phyloP scores from a whole-genome alignment of 495 filamentous ascomycete genomes.

The Daldinia grandis region DNA sequence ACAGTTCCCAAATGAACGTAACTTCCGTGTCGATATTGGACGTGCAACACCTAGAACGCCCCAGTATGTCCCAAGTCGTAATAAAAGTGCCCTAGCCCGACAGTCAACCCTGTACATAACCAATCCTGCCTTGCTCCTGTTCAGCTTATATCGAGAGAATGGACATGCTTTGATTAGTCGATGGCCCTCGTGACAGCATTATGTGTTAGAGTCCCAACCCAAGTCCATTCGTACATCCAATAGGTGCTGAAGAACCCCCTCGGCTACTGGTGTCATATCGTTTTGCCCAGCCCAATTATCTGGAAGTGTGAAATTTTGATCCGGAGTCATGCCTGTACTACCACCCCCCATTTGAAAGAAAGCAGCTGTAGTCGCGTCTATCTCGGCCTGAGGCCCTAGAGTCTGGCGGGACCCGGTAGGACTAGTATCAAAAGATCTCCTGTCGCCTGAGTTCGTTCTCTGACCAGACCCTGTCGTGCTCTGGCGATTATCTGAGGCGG shows the following conservation, averaged over 20 bases:
- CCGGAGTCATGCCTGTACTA: conserved; percentile 47
- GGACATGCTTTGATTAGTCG: not conserved
- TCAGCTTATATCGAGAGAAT: not conserved
- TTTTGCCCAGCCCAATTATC: conserved; percentile 50
- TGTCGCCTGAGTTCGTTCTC: conserved; percentile 43
- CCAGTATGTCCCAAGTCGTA: conserved; percentile 3
- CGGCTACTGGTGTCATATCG: conserved; percentile 59
- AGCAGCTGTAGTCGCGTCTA: conserved; percentile 41
- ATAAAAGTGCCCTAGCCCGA: not conserved
- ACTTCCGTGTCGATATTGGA: conserved; percentile 3
- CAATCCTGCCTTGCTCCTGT: conserved; percentile 23
- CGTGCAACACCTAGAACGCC: conserved; percentile 17
- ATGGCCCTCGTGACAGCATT: not conserved
- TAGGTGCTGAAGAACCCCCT: conserved; percentile 59
- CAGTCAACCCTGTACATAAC: not conserved
- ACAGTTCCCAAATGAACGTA: conserved; percentile 9
- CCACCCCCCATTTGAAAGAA: conserved; percentile 49
- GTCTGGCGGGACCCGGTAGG: conserved; percentile 52
- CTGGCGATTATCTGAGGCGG: conserved; percentile 52
- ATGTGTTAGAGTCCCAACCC: conserved; percentile 51
- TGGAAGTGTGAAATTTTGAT: conserved; percentile 49
- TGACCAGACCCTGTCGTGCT: conserved; percentile 40
- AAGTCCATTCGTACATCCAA: conserved; percentile 57
- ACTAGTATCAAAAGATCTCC: conserved; percentile 57
- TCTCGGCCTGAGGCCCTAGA: conserved; percentile 46